These are phyloP conservation scores for Septoria linicola DNA, from an alignment of 2,329 filamentous ascomycete species.

Conservation along the genomic window DNA sequence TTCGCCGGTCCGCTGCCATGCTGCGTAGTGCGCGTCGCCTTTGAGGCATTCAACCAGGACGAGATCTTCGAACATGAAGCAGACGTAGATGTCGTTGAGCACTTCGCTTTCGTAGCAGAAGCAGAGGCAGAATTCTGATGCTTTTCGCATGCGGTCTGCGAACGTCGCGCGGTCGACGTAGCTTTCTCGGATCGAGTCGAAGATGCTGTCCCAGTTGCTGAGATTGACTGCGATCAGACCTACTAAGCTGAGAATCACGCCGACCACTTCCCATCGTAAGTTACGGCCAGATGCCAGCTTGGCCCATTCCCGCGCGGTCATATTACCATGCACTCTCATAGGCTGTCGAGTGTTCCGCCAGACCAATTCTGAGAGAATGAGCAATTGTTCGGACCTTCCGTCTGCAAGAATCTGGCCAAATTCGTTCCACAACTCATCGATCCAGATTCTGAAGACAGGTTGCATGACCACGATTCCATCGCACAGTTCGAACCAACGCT, in stretches of 20 bases:
- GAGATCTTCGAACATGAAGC: conserved; percentile 38
- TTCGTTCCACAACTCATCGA: conserved; percentile 40
- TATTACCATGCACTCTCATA: conserved; percentile 39
- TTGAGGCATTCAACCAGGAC: conserved; percentile 37
- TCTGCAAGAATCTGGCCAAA: conserved; percentile 33
- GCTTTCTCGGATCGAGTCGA: conserved; percentile 50
- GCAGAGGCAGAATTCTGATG: conserved; percentile 37
- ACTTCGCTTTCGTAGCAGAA: conserved; percentile 40
- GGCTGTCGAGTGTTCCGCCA: conserved; percentile 45
- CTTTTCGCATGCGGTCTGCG: conserved; percentile 43
- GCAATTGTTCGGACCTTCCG: conserved; percentile 37
- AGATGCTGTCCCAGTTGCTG: conserved; percentile 38
- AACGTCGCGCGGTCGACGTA: conserved; percentile 49
- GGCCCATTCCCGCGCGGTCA: conserved; percentile 42
- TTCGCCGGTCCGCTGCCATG: conserved; percentile 39
- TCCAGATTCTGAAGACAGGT: conserved; percentile 37
- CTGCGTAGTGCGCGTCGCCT: conserved; percentile 35
- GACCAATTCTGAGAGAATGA: conserved; percentile 42
- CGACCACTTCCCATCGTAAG: conserved; percentile 48
- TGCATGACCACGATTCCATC: conserved; percentile 37
- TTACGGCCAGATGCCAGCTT: conserved; percentile 41
- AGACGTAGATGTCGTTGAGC: conserved; percentile 37
- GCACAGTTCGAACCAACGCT: conserved; percentile 37
- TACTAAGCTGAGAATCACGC: conserved; percentile 41
- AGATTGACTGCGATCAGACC: conserved; percentile 40